Percentiles rank a stretch among this genome's conserved stretches.
phyloP scores from a whole-genome alignment of 768 basidiomycete species.

The Suillus occidentalis region DNA sequence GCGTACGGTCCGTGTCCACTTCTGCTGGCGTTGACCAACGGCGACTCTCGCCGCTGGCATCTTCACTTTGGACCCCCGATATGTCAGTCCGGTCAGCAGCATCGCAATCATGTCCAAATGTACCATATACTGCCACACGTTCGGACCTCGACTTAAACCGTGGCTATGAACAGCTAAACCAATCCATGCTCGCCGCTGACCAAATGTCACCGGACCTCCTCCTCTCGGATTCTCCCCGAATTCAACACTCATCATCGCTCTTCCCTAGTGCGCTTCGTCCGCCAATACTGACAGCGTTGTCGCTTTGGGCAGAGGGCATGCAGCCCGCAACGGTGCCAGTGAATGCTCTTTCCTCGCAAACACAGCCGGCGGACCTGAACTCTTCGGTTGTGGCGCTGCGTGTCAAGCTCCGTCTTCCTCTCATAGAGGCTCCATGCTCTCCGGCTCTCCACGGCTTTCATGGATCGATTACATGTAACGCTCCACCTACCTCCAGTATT shows the following conservation, averaged over 20 bases:
- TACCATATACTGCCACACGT: slow-evolving; percentile 25
- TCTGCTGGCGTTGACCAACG: slow-evolving; percentile 30
- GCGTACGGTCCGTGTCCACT: slow-evolving; percentile 31
- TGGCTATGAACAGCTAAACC: slow-evolving; percentile 2
- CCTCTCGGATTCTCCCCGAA: slow-evolving; percentile 31
- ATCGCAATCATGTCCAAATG: slow-evolving; percentile 26
- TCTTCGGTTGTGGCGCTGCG: slow-evolving; percentile 50
- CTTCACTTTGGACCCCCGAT: slow-evolving; percentile 30
- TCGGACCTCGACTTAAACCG: slow-evolving; percentile 14
- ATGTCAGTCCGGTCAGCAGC: slow-evolving; percentile 22
- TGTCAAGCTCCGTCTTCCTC: slow-evolving; percentile 57
- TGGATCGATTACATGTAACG: slow-evolving; percentile 53
- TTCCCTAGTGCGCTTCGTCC: slow-evolving; percentile 32
- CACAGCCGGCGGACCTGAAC: slow-evolving; percentile 34
- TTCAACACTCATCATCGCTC: slow-evolving; percentile 26
- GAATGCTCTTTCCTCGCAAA: slow-evolving; percentile 48
- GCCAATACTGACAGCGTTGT: slow-evolving; percentile 41
- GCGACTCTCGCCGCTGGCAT: slow-evolving; percentile 31
- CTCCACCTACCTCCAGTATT: slow-evolving; percentile 52
- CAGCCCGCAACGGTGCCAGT: slow-evolving; percentile 58
- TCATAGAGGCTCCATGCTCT: slow-evolving; percentile 51
- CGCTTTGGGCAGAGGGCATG: slow-evolving; percentile 69
- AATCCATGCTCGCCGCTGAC: slow-evolving; percentile 8
- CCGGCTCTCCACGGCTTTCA: slow-evolving; percentile 65
- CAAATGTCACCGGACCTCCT: slow-evolving; percentile 27